These are phyloP conservation scores for Colletotrichum spinosum DNA, from an alignment of 2,329 filamentous ascomycete genomes.

Conservation along the genomic window DNA sequence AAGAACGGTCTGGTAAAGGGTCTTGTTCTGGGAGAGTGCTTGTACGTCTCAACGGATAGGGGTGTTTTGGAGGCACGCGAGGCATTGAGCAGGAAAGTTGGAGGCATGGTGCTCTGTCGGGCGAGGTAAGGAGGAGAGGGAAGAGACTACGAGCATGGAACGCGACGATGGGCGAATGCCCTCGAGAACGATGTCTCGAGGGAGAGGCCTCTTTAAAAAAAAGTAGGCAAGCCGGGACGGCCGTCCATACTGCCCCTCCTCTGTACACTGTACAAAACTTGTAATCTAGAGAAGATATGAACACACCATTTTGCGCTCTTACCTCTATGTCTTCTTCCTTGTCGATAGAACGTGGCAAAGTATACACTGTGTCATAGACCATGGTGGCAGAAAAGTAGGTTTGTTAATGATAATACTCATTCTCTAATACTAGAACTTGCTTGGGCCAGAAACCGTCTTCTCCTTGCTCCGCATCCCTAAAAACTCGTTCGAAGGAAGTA, in stretches of 20 bases:
- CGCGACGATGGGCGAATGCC: neutral
- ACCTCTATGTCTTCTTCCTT: neutral
- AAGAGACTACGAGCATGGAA: neutral
- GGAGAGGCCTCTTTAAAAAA: slow-evolving; percentile 7
- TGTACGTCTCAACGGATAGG: slow-evolving; percentile 82
- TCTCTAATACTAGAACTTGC: slow-evolving; percentile 31
- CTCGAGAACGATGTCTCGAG: slow-evolving; percentile 11
- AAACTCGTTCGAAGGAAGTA: slow-evolving; percentile 32
- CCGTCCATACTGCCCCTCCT: slow-evolving; percentile 4
- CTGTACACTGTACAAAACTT: slow-evolving; percentile 32
- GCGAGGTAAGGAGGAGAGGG: slow-evolving; percentile 57
- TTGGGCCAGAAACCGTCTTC: slow-evolving; percentile 27
- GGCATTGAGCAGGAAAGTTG: slow-evolving; percentile 82
- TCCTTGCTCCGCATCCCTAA: slow-evolving; percentile 27
- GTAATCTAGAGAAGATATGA: slow-evolving; percentile 36
- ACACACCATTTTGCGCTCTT: slow-evolving; percentile 28
- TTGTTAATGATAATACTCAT: slow-evolving; percentile 28
- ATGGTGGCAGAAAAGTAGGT: neutral
- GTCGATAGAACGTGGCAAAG: too few species aligned
- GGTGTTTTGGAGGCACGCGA: slow-evolving; percentile 87
- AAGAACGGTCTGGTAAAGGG: slow-evolving; percentile 78
- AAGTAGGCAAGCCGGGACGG: slow-evolving; percentile 2
- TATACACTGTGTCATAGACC: too few species aligned
- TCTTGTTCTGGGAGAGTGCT: slow-evolving; percentile 81
- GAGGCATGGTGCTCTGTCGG: slow-evolving; percentile 83